Base-by-base conservation (phyloP, 768 basidiomycete genomes). In the Lactarius trivialis region DNA sequence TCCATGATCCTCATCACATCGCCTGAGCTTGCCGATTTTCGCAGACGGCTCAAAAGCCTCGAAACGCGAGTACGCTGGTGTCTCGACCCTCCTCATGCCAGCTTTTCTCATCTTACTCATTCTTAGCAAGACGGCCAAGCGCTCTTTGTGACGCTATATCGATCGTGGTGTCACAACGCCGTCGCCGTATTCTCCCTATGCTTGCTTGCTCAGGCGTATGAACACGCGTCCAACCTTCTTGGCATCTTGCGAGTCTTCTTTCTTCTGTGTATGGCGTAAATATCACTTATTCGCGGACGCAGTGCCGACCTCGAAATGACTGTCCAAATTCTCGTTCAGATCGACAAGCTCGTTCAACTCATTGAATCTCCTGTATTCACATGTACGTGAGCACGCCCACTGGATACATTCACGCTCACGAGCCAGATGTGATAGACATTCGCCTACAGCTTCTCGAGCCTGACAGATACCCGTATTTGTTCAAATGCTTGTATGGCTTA, bases 281-380 rank as follows among this genome's bases (percentile, higher is more conserved):
- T 19, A 2, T 19, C 0, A 2, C 59, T 68, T 7, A 68, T 52
- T 43, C 14, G 14, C 36, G 24, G 21, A 15, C 11, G 15, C 65
- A 98, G 95, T 70, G 96, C 94, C 64, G 97, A 99, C 62, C 77
- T 99, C 54, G 97, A 99, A 73, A 91, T 98, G 67, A 98, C 96
- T 2, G 96, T 98, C 11, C 85, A 85, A 28, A 85, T 98, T 73
- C 78, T 98, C 24, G 92, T 99, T 2, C 97, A 99, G 69, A 88
- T 98, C 19, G 97, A 98, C 76, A 98, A 97, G 71, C 82, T 99
- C 8, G 97, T 99, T 11, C 96, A 98, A 72, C 80, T 99, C 2
- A 95, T 99, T 63, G 97, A 99, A 73, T 96, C 93, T 0, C 97
- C 97, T 0, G 95, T 98, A 9, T 99, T 99, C 73, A 99, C 97